Evolutionary conservation across 805 yeast genomes (phyloP).

Genomic region (Saturnispora bothae): DNA sequence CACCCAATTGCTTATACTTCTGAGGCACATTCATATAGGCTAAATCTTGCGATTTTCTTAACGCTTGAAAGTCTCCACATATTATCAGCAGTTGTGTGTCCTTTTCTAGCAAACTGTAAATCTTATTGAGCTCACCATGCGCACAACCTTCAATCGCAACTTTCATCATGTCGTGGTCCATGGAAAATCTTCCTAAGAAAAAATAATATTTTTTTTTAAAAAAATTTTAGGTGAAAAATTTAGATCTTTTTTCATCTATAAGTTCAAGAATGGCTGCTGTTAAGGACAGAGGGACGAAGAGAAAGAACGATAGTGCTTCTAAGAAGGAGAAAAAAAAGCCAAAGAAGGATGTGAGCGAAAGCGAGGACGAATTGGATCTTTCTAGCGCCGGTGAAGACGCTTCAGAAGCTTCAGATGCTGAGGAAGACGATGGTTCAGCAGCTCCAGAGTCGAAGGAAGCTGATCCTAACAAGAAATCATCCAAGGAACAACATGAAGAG

Average conservation of each 20-base stretch:
- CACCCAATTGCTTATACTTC: slow-evolving; percentile 68
- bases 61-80: slow-evolving; percentile 88
- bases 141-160: slow-evolving; percentile 85
- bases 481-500: slow-evolving; percentile 68
- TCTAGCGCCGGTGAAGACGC: slow-evolving; percentile 24
- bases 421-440: slow-evolving; percentile 20
- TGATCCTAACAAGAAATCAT: slow-evolving; percentile 33
- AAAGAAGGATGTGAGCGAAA: slow-evolving; percentile 21
- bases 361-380: slow-evolving; percentile 23
- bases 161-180: slow-evolving; percentile 10
- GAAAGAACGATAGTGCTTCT: slow-evolving; percentile 12
- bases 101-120: slow-evolving; percentile 32
- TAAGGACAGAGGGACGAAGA: slow-evolving; percentile 16
- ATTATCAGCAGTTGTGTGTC: slow-evolving; percentile 56
- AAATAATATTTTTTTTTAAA: background rate
- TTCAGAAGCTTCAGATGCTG: slow-evolving; percentile 19
- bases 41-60: slow-evolving; percentile 55
- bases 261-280: slow-evolving; percentile 14
- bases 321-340: slow-evolving; percentile 13
- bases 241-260: background rate
- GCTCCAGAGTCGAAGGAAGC: slow-evolving; percentile 12
- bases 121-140: slow-evolving; percentile 63
- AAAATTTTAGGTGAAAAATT: slow-evolving; percentile 3
- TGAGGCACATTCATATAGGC: slow-evolving; percentile 65
- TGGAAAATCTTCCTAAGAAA: background rate